Evolutionary conservation across 2,329 filamentous ascomycete genomes (phyloP).

Genomic region (Pseudocercospora pini-densiflorae): DNA sequence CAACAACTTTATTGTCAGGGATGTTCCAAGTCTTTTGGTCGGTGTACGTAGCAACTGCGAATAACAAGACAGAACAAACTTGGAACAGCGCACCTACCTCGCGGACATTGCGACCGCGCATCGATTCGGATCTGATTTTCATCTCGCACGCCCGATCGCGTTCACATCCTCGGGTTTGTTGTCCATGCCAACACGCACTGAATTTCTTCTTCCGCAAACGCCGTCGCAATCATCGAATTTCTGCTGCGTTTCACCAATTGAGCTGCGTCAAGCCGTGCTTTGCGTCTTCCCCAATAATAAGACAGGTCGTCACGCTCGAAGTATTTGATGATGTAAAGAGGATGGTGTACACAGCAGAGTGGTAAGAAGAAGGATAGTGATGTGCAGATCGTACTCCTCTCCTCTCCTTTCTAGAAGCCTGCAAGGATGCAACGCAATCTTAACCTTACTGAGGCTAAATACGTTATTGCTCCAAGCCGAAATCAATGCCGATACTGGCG

Average conservation of each 20-base stretch:
- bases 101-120: not conserved
- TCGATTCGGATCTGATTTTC: not conserved
- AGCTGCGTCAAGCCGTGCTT: not conserved
- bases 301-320: not conserved
- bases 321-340: not conserved
- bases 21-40: conserved; percentile 2
- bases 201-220: not conserved
- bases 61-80: not conserved
- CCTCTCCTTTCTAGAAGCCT: no score
- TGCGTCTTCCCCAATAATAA: not conserved
- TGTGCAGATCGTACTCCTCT: not conserved
- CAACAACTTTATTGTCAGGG: not conserved
- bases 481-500: not conserved
- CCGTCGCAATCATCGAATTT: not conserved
- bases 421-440: no score
- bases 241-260: not conserved
- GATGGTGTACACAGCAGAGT: not conserved
- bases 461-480: not conserved
- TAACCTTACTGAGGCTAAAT: not conserved
- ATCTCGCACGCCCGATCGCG: not conserved
- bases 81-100: not conserved
- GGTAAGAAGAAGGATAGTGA: not conserved
- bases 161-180: not conserved
- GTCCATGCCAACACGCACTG: not conserved
- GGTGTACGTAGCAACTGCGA: not conserved